Percentiles rank a stretch among this genome's conserved stretches.
phyloP scores from a whole-genome alignment of 768 basidiomycete species.

The Suillus variegatus region DNA sequence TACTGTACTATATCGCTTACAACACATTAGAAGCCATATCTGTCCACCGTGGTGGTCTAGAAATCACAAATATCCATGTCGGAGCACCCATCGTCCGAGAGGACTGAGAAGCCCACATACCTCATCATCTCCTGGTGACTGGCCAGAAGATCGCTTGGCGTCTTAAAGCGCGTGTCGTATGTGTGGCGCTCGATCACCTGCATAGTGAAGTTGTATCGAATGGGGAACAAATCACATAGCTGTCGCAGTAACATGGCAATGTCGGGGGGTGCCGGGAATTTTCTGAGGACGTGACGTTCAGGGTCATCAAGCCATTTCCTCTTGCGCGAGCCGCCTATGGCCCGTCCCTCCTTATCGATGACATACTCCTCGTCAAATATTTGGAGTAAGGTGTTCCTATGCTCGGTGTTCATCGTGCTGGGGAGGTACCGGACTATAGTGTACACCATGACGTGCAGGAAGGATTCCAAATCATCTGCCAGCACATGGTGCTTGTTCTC shows the following conservation, averaged over 20 bases:
- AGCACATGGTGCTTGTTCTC: slow-evolving; percentile 7
- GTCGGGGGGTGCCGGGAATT: not conserved
- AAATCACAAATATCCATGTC: not conserved
- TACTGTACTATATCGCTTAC: not conserved
- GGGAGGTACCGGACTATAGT: slow-evolving; percentile 14
- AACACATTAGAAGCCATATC: not conserved
- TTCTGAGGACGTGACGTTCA: not conserved
- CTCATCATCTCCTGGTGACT: not conserved
- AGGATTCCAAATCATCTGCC: slow-evolving; percentile 12
- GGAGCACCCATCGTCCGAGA: not conserved
- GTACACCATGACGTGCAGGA: slow-evolving; percentile 15
- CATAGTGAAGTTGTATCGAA: not conserved
- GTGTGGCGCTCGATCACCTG: not conserved
- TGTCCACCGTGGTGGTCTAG: not conserved
- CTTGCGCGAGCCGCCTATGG: not conserved
- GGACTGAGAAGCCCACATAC: not conserved
- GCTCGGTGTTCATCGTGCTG: slow-evolving; percentile 8
- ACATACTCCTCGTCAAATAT: not conserved
- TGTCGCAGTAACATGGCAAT: not conserved
- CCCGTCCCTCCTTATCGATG: not conserved
- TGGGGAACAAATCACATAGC: not conserved
- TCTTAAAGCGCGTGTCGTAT: not conserved
- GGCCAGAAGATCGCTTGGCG: not conserved
- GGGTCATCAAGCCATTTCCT: not conserved
- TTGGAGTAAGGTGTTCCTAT: not conserved